Conservation (phyloP, 73 alveolate genomes). For the Vitrella brassicaformis region DNA sequence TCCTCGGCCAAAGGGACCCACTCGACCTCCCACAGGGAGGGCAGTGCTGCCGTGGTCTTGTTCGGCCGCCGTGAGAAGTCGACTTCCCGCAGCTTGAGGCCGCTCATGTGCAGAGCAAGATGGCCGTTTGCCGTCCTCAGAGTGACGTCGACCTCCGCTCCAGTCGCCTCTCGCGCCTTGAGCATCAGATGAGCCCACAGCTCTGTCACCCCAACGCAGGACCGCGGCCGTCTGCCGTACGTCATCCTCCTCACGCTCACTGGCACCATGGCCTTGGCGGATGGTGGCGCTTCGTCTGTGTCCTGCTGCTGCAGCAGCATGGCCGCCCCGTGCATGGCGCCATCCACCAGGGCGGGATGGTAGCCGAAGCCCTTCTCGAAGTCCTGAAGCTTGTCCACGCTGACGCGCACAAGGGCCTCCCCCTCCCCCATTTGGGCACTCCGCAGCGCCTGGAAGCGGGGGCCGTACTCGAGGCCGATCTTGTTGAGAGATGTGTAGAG, state of each 20-base stretch:
- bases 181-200: not conserved
- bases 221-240: not conserved
- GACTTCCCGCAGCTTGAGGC: not conserved
- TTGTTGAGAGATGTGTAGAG: not conserved
- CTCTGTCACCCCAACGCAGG: not conserved
- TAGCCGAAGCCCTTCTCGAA: not conserved
- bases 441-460: constrained; percentile 2
- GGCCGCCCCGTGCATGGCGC: not conserved
- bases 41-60: no score
- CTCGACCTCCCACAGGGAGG: not conserved
- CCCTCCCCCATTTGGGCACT: not conserved
- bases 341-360: constrained; percentile 5
- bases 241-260: not conserved
- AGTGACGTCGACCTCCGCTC: not conserved
- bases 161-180: not conserved
- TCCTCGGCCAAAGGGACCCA: not conserved
- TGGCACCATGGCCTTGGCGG: not conserved
- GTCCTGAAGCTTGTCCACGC: not conserved
- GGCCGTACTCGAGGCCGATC: constrained; percentile 1
- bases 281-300: not conserved
- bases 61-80: not conserved
- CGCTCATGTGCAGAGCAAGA: not conserved
- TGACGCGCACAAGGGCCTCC: not conserved
- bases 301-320: not conserved
- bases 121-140: not conserved